Evolutionary conservation across 352 stramenopile genomes (phyloP), one percentile per base, ranked within the genome.

Genomic region (Ochromonadaceae sp.): DNA sequence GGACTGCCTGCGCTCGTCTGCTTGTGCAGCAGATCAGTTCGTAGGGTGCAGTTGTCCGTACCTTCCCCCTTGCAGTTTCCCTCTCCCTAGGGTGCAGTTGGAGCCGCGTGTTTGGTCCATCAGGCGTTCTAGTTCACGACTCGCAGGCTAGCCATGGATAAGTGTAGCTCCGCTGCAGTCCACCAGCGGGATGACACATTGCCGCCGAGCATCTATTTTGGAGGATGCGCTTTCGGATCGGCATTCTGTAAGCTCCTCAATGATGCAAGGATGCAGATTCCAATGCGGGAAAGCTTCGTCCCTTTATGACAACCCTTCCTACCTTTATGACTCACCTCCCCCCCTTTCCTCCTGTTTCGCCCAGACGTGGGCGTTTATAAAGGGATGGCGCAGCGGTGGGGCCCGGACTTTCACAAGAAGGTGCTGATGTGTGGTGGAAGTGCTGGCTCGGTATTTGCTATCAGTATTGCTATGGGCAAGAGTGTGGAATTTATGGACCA

Each of bases 351-450:
- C n/a, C n/a, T n/a, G n/a, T n/a, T 44, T 44, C 40, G 15, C 40
- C 4, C 35, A 60, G 52, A 60, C 47, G 36, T 60, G 32, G 52
- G 52, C 31, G 52, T 50, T 25, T n/a, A 60, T 28, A 44, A 48
- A 28, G 52, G 35, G 4, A 60, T 60, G 52, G 52, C 47, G 15
- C 35, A 60, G 5, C 30, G 9, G 17, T 60, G 52, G 52, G 52
- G 52, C 1, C 52, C 9, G 17, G 52, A 48, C 22, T 60, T 60
- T 25, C n/a, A 60, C 22, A 60, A 60, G 22, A 60, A 44, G 47
- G 31, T 50, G 7, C 52, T 60, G 9, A n/a, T 49, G 9, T 41
- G 7, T 28, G 52, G 10, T 26, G 52, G 52, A 7, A 48, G 30
- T 22, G 52, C 36, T 32, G 52, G 52, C 2, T 36, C 32, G 9